A percentile compares a stretch with the other conserved stretches of the same genome.
Evolutionary conservation across 2,329 filamentous ascomycete species (phyloP).

Genomic region (Sarocladiaceae sp.): DNA sequence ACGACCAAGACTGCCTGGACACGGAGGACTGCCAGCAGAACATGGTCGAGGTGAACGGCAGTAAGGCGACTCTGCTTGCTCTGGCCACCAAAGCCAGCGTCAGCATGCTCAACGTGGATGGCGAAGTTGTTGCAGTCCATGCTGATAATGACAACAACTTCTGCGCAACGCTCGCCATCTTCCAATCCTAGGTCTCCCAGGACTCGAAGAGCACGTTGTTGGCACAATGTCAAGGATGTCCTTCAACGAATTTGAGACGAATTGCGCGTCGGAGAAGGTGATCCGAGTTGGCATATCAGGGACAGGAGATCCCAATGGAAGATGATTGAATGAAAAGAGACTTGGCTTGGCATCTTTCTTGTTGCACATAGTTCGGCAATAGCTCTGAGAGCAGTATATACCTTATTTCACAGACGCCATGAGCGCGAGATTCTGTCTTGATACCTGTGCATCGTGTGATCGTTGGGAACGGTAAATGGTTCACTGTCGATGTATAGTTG

Average conservation of each 20-base stretch:
- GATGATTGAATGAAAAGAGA: constrained; percentile 2
- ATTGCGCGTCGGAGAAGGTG: not conserved
- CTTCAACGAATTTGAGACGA: not conserved
- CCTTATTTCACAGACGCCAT: not conserved
- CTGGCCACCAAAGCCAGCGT: constrained; percentile 10
- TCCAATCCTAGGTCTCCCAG: not conserved
- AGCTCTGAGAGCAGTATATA: constrained; percentile 9
- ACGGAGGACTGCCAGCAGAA: constrained; percentile 10
- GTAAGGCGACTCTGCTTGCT: constrained; percentile 13
- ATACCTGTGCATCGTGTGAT: no score
- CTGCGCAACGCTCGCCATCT: constrained; percentile 9
- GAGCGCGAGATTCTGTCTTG: not conserved
- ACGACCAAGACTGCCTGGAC: constrained; percentile 22
- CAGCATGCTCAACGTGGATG: constrained; percentile 14
- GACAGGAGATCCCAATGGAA: not conserved
- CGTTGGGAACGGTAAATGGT: no score
- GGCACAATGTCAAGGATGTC: not conserved
- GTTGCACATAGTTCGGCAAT: constrained; percentile 6
- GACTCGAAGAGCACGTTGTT: not conserved
- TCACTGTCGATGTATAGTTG: no score
- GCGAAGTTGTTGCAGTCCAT: constrained; percentile 7
- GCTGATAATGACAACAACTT: constrained; percentile 10
- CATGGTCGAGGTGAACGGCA: constrained; percentile 14
- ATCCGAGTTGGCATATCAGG: not conserved
- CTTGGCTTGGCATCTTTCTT: constrained; percentile 7